Percentiles rank a stretch among this genome's conserved stretches.
Evolutionary conservation across 164 flowering plant species (phyloP).

Genomic region (Vitis vinifera): DNA sequence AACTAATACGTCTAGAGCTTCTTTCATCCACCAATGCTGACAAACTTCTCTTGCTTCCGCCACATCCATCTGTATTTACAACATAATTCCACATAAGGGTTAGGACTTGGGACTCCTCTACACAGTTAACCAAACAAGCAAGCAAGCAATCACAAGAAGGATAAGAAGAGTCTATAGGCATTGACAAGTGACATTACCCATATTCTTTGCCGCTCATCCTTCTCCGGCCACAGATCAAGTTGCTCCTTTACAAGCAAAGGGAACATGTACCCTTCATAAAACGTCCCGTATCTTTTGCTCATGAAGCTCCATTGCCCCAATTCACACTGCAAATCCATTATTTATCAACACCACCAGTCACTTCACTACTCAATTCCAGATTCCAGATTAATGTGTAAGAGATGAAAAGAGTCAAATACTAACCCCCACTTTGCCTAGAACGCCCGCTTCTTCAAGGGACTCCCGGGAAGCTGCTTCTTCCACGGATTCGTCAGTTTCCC

Average conservation of each 20-base stretch:
- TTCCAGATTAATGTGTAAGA: neutral
- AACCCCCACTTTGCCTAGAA: conserved; percentile 52
- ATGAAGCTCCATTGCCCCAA: conserved; percentile 74
- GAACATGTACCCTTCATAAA: conserved; percentile 73
- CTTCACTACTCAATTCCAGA: conserved; percentile 10
- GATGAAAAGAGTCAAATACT: neutral
- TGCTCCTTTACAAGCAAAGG: conserved; percentile 70
- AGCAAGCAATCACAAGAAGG: too few species aligned
- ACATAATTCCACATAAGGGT: neutral
- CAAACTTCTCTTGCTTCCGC: conserved; percentile 48
- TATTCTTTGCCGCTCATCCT: conserved; percentile 44
- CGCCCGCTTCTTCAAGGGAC: conserved; percentile 70
- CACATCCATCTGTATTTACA: conserved; percentile 41
- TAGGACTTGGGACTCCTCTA: too few species aligned
- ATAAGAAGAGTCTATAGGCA: neutral
- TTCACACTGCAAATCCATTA: conserved; percentile 30
- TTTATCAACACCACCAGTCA: neutral
- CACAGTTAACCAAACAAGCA: too few species aligned
- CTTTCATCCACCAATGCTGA: conserved; percentile 58
- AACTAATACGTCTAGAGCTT: conserved; percentile 49
- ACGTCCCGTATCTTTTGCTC: conserved; percentile 62
- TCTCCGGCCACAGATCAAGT: conserved; percentile 83
- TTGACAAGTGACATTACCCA: conserved; percentile 55
- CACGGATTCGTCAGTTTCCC: conserved; percentile 64
- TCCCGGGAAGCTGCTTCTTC: conserved; percentile 56